Base-by-base conservation (phyloP, 1,284 basidiomycete species). In the Ustilago nuda region DNA sequence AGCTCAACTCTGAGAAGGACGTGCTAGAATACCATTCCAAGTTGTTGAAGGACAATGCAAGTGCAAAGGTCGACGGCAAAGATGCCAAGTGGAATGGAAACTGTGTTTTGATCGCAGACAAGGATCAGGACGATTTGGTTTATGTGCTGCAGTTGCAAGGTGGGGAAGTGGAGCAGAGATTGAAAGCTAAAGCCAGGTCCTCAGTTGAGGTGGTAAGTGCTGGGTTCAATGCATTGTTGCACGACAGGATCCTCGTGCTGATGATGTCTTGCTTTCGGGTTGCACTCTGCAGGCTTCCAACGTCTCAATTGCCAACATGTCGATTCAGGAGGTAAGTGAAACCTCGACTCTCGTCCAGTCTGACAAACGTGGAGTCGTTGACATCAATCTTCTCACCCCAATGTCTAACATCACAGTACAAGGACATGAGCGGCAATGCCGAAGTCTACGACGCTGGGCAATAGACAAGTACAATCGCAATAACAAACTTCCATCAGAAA, bases 381-480 rank as follows among this genome's bases (percentile, higher is more conserved):
- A 45, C 43, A 45, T 17, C 43, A 19, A 17, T 19, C 39, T 45
- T 11, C 33, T 33, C 30, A 19, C 11, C 8, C 43, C 19, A 7
- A 19, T 19, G 19, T 17, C 43, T 0, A 45, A 19, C n/a, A 41
- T 15, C 19, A 50, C 57, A 79, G 77, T 79, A 76, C 67, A 76
- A 77, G 45, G 71, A 76, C 61, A 76, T 73, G 70, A 61, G 66
- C 55, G 74, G 74, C 30, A 72, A 74, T 27, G 70, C 70, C 54
- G 74, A 79, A 9, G 61, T 79, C 11, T 79, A 67, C 65, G 77
- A 79, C 35, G 75, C 70, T 13, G 73, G 73, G 45, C 77, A 76
- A 56, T 79, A 59, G 30, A 51, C 36, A 56, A 30, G 19, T 30
- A 12, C 32, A 37, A n/a, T 19, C 50, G 51, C 41, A 60, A 59